Evolutionary conservation across 768 basidiomycete species (phyloP).

Genomic region (Obba rivulosa): DNA sequence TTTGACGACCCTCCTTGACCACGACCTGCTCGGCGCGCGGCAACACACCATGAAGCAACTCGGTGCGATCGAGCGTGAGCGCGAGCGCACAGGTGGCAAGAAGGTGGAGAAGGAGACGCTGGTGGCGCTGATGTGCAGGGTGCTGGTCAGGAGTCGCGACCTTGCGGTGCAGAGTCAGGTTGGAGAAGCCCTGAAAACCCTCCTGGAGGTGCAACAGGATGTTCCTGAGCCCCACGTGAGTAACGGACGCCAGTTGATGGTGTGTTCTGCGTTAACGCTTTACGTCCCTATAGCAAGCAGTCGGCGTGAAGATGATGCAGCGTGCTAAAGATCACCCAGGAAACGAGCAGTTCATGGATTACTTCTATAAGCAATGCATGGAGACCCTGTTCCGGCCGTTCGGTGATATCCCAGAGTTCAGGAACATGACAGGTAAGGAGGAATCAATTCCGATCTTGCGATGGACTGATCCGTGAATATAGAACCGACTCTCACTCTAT

Average conservation of each 20-base stretch:
- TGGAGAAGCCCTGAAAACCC: constrained; percentile 77
- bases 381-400: constrained; percentile 80
- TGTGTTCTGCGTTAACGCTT: neutral
- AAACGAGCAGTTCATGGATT: constrained; percentile 86
- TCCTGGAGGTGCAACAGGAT: constrained; percentile 58
- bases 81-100: constrained; percentile 44
- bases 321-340: constrained; percentile 77
- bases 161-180: constrained; percentile 86
- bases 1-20: constrained; percentile 79
- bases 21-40: constrained; percentile 84
- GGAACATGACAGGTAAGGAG: constrained; percentile 41
- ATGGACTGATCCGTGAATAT: constrained; percentile 2
- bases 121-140: constrained; percentile 65
- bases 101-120: constrained; percentile 70
- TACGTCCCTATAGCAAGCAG: constrained; percentile 20
- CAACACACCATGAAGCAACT: constrained; percentile 82
- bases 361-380: constrained; percentile 86
- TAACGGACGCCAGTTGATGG: neutral
- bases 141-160: constrained; percentile 77
- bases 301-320: constrained; percentile 40
- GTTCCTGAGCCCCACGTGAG: constrained; percentile 14
- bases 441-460: neutral
- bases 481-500: constrained; percentile 52
- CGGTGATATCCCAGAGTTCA: constrained; percentile 65
- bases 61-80: constrained; percentile 62